Percentiles rank a stretch among this genome's conserved stretches.
phyloP scores from a whole-genome alignment of 1,139 yeast species.

The Hemisphaericaspora xylofermentans region DNA sequence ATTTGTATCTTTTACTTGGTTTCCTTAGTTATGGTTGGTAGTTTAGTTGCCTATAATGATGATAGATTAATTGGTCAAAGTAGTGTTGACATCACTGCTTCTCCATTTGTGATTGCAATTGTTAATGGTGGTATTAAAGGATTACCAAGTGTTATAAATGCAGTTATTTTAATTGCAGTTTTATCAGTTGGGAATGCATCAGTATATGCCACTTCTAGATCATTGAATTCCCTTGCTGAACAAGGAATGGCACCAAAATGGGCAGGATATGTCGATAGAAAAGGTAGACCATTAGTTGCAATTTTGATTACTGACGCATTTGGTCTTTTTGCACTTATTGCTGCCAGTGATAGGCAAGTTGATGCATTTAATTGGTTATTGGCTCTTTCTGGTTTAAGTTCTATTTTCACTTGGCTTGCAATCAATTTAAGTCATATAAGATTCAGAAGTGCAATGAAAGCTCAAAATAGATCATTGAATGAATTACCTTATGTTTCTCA shows the following conservation, averaged over 20 bases:
- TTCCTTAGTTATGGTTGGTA: conserved; percentile 38
- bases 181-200: conserved; percentile 47
- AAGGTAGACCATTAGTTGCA: conserved; percentile 45
- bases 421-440: conserved; percentile 35
- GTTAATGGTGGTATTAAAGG: conserved; percentile 51
- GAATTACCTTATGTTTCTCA: conserved; percentile 34
- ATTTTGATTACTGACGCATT: conserved; percentile 35
- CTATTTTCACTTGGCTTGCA: conserved; percentile 38
- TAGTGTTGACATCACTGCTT: conserved; percentile 23
- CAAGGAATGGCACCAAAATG: conserved; percentile 45
- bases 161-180: conserved; percentile 41
- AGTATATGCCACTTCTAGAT: conserved; percentile 46
- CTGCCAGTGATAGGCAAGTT: conserved; percentile 32
- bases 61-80: conserved; percentile 31
- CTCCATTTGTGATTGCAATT: conserved; percentile 40
- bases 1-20: conserved; percentile 41
- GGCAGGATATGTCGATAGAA: conserved; percentile 39
- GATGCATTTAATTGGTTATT: conserved; percentile 37
- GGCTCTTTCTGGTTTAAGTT: conserved; percentile 37
- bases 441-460: conserved; percentile 33
- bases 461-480: conserved; percentile 26
- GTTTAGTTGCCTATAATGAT: conserved; percentile 37
- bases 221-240: conserved; percentile 40
- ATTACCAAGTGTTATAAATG: conserved; percentile 47
- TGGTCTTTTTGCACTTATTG: conserved; percentile 41